Base-by-base conservation (phyloP, 2,329 filamentous ascomycete genomes). In the Penicillium brasilianum region DNA sequence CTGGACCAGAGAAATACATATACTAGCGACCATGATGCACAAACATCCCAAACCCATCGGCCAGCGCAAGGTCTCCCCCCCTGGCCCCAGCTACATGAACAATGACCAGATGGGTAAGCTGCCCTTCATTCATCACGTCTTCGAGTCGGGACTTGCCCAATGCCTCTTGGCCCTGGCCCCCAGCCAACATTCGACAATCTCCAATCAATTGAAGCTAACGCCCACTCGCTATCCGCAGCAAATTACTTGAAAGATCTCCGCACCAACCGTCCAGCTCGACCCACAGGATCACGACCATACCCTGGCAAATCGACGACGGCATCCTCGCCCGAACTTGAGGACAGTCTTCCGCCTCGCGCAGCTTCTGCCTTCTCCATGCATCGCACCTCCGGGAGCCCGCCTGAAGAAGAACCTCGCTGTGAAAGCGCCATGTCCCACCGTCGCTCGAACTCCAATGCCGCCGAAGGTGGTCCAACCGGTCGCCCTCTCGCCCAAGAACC, bases 241-340 rank as follows among this genome's bases (percentile, higher is more conserved):
- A 82, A 76, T 59, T 89, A 88, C 72, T 78, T 89, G 50, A 82
- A 83, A 64, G 84, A 87, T 62, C 81, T 89, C 28, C 84, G 87
- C 66, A 81, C 78, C 59, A 86, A 84, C 71, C 82, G 83, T 58
- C 82, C 83, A 56, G 75, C 81, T 7, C 82, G 87, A 63, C 87
- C 87, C 6, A 85, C 80, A 54, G 87, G 87, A 60, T 87, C 87
- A 49, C 79, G 87, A 58, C 87, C 87, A 46, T 79, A 84, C 49
- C 87, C 86, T 11, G 77, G 81, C 22, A 83, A 81, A 64, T 76
- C 81, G 66, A 68, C 74, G 66, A 68, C 74, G 8, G 58, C 68
- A 9, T 72, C 74, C 6, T 65, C 68, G 3, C 58, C 67, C 28
- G 64, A 69, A 55, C 37, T 66, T 14, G 65, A 68, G 34, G 73